Base-by-base conservation (phyloP, 805 yeast species). In the Pichia paraexigua region DNA sequence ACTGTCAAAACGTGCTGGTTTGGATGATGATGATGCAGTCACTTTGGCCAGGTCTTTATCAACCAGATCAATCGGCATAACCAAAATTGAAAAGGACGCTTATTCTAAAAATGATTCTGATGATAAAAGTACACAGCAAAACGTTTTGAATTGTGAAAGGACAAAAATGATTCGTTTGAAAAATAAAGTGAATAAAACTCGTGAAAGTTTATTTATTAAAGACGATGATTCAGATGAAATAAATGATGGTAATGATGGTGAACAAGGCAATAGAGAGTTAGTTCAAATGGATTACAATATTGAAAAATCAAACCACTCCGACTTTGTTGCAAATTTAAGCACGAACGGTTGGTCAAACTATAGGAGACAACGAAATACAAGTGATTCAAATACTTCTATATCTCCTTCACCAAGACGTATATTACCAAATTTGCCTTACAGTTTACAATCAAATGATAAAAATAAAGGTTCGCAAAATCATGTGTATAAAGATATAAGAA, bases 1-100 rank as follows among this genome's bases (percentile, higher is more conserved):
- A 45, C 71, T 90, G 45, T 81, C 92, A 0, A 84, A 82, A 56
- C 72, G 82, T 66, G 95, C 92, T 0, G 94, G 95, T 0, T 69
- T 87, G 66, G 83, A 81, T 49, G 82, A 89, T 5, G 78, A 83
- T 41, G 95, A 88, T 69, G 95, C 96, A 0, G 83, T 85, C 6
- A 81, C 95, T 0, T 71, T 88, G 51, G 96, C 95, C 0, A 72
- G 95, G 60, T 82, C 94, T 1, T 72, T 89, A 46, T 84, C 92
- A 2, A 77, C 87, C 45, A 77, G 85, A 0, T 79, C 88, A 0
- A 71, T 85, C 28, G 85, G 86, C 13, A 74, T 74, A 56, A 76
- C 81, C 13, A 76, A 73, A 49, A 72, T 74, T 5, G 82, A 77
- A 60, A 72, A 63, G 54, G 66, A 69, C 37, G 77, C 73, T 7